Percentiles rank a stretch among this genome's conserved stretches.
These are phyloP conservation scores for Prunus yedoensis DNA, from an alignment of 331 rosid genomes.

Conservation along the genomic window DNA sequence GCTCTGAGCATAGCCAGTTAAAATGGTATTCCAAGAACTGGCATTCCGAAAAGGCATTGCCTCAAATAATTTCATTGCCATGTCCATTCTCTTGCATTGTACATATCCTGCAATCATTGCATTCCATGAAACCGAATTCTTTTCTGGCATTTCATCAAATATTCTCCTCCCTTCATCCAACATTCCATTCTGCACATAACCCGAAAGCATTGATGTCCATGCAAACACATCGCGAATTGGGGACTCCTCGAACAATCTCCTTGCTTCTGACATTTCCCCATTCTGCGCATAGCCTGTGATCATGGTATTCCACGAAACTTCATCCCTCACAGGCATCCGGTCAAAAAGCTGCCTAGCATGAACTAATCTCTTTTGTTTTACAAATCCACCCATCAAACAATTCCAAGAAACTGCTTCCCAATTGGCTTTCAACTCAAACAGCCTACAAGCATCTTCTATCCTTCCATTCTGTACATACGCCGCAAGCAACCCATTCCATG, in stretches of 20 bases:
- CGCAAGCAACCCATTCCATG: slow-evolving; percentile 79
- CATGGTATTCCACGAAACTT: slow-evolving; percentile 78
- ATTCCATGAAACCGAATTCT: slow-evolving; percentile 68
- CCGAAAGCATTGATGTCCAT: slow-evolving; percentile 78
- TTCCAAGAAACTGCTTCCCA: slow-evolving; percentile 85
- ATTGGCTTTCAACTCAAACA: slow-evolving; percentile 52
- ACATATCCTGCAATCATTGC: slow-evolving; percentile 82
- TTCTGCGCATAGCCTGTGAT: slow-evolving; percentile 79
- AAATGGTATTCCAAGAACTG: slow-evolving; percentile 82
- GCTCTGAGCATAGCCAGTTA: slow-evolving; percentile 69
- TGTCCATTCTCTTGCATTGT: slow-evolving; percentile 56
- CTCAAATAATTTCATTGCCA: slow-evolving; percentile 64
- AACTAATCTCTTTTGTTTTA: slow-evolving; percentile 50
- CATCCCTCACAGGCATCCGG: slow-evolving; percentile 65
- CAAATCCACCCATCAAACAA: slow-evolving; percentile 86
- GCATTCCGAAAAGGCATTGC: slow-evolving; percentile 63
- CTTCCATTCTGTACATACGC: slow-evolving; percentile 73
- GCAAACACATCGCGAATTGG: slow-evolving; percentile 65
- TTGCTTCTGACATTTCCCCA: slow-evolving; percentile 56
- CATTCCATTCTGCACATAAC: slow-evolving; percentile 68
- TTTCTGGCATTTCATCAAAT: slow-evolving; percentile 64
- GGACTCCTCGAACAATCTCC: slow-evolving; percentile 58
- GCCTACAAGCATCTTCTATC: slow-evolving; percentile 50
- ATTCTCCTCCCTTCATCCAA: slow-evolving; percentile 57
- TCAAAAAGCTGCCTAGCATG: slow-evolving; percentile 67